Conservation (phyloP, 176 grass and related monocot genomes). For the Oryza meridionalis region DNA sequence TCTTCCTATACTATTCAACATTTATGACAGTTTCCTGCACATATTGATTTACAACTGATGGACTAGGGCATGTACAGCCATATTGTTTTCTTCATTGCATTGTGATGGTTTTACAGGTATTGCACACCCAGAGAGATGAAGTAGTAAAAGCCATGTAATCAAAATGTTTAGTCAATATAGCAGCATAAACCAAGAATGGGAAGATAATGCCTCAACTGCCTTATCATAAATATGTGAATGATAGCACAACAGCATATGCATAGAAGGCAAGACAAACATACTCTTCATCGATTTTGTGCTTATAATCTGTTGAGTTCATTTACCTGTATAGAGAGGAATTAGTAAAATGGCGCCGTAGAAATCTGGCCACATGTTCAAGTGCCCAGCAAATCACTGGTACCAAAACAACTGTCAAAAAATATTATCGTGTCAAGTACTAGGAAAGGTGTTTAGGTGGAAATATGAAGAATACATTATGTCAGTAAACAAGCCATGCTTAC, state of each 20-base stretch:
- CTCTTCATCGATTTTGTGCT: conserved; percentile 11
- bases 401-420: conserved; percentile 80
- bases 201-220: conserved; percentile 21
- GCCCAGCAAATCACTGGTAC: conserved; percentile 91
- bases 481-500: conserved; percentile 64
- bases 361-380: conserved; percentile 79
- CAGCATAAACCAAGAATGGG: conserved; percentile 21
- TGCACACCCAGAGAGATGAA: conserved; percentile 24
- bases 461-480: neutral
- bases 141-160: conserved; percentile 18
- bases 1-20: too few relatives aligned
- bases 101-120: neutral
- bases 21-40: neutral
- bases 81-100: neutral
- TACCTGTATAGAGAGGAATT: conserved; percentile 91
- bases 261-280: neutral
- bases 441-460: conserved; percentile 30
- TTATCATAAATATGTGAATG: neutral
- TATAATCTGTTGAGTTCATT: conserved; percentile 18
- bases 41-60: conserved; percentile 1
- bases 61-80: neutral
- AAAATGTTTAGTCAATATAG: neutral
- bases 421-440: conserved; percentile 28
- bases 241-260: conserved; percentile 14
- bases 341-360: conserved; percentile 72